Evolutionary conservation across 1,284 basidiomycete species (phyloP), one percentile per base, ranked within the genome.

Genomic region (Cerioporus squamosus): DNA sequence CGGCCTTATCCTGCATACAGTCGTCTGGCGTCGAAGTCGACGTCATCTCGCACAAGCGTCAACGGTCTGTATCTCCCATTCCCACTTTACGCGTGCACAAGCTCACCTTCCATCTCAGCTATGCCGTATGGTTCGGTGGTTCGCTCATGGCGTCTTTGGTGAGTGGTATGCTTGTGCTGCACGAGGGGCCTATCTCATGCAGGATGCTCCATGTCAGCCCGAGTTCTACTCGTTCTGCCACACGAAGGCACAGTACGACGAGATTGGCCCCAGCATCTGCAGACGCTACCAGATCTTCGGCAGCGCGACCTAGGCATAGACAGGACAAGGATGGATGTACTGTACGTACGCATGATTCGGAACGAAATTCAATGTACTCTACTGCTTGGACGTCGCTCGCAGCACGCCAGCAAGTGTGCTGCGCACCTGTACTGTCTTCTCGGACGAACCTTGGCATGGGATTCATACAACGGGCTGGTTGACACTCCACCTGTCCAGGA

Each of bases 91-190:
- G 24, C 15, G 17, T 36, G 2, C n/a, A 36, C 31, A 43, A 29
- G 23, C 47, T 51, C 2, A 45, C 36, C 24, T n/a, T 15, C 15
- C 20, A 8, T 18, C 39, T n/a, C 61, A 90, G 89, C 57, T 94
- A 97, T 70, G 97, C 97, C 14, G 97, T 99, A 20, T 99, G 97
- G 97, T 99, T 95, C 70, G 97, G 97, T 68, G 97, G 97, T 40
- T 95, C 93, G 5, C 83, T 99, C 45, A 83, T 98, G 69, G 96
- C 95, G 14, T 95, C 93, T 53, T 82, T 96, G 65, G 93, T 95
- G 67, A 75, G 89, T 79, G 3, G 15, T 15, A 17, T 15, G 15
- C 17, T 23, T 33, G 6, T 36, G 33, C 9, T 36, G n/a, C n/a
- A 36, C 14, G 9, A 36, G 9, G n/a, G 9, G 33, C 33, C 33